Evolutionary conservation across 2,329 filamentous ascomycete genomes (phyloP), one percentile per base, ranked within the genome.

Genomic region (Colletotrichum trifolii): DNA sequence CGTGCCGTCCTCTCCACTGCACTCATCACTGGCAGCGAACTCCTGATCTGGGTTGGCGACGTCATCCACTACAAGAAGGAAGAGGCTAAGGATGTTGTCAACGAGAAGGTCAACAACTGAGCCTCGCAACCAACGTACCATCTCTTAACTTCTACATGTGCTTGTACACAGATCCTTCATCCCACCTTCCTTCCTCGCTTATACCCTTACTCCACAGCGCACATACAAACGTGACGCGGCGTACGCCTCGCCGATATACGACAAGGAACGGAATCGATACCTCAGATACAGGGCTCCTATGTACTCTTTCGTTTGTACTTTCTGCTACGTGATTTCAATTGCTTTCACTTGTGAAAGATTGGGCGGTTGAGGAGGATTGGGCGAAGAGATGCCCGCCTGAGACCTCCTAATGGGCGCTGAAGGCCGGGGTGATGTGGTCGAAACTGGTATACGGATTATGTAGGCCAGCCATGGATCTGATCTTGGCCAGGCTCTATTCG

Each of bases 1-100:
- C 93, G 91, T 83, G 92, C 92, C 10, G 79, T 87, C 12, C 81
- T 93, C 69, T 86, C 85, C 55, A 92, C 91, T 12, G 85, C 86
- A 33, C 80, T 93, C 53, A 83, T 92, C 53, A 82, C 94, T 54
- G 87, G 87, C 53, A 85, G 84, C 69, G 89, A 93, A 76, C 85
- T 87, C 2, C 77, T 92, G 57, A 80, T 79, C 58, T 91, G 86
- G 83, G 72, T 91, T 68, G 84, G 85, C 73, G 80, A 80, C 57
- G 84, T 87, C 70, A 73, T 93, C 53, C 81, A 84, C 65, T 77
- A 81, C 69, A 88, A 89, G 82, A 91, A 91, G 80, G 80, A 84
- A 34, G 83, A 90, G 71, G 81, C 81, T 47, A 85, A 88, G 76
- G 82, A 87, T 61, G 75, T 79, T 15, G 75, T 80, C 63, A 84